Evolutionary conservation across 2,329 filamentous ascomycete species (phyloP).

Genomic region (Colletotrichum kahawae): DNA sequence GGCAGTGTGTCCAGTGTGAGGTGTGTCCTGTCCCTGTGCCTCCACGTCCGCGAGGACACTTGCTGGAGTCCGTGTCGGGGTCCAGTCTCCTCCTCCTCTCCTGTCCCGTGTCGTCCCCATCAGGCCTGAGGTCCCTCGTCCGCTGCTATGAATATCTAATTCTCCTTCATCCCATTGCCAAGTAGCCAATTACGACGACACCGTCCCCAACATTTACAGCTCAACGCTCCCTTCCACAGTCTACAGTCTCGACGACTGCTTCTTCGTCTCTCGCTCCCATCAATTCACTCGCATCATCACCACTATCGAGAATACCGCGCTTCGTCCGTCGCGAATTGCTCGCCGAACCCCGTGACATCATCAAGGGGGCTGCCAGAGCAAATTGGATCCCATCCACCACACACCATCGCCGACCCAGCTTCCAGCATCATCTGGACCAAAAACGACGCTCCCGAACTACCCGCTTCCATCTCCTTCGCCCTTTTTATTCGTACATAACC

Average conservation of each 20-base stretch:
- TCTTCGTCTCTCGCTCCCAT: conserved; percentile 14
- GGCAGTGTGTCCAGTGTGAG: not conserved
- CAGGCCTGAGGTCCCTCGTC: not conserved
- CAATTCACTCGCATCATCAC: not conserved
- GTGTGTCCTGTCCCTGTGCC: not conserved
- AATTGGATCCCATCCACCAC: not conserved
- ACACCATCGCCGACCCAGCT: not conserved
- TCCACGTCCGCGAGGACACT: not conserved
- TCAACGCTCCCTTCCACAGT: not conserved
- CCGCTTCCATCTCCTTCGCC: not conserved
- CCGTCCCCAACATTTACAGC: conserved; percentile 16
- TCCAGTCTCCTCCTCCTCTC: conserved; percentile 1
- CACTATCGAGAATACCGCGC: not conserved
- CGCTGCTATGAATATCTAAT: conserved; percentile 20
- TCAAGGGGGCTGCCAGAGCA: conserved; percentile 10
- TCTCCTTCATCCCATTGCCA: conserved; percentile 22
- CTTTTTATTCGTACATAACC: conserved; percentile 25
- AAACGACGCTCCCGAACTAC: conserved; percentile 9
- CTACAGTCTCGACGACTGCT: conserved; percentile 10
- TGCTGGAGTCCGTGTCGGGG: conserved; percentile 8
- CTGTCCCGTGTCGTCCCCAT: not conserved
- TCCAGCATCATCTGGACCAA: conserved; percentile 9
- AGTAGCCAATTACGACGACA: conserved; percentile 21
- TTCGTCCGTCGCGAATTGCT: not conserved
- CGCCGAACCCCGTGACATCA: conserved; percentile 19